Evolutionary conservation across 345 rosid species (phyloP).

Genomic region (Brassica carinata): DNA sequence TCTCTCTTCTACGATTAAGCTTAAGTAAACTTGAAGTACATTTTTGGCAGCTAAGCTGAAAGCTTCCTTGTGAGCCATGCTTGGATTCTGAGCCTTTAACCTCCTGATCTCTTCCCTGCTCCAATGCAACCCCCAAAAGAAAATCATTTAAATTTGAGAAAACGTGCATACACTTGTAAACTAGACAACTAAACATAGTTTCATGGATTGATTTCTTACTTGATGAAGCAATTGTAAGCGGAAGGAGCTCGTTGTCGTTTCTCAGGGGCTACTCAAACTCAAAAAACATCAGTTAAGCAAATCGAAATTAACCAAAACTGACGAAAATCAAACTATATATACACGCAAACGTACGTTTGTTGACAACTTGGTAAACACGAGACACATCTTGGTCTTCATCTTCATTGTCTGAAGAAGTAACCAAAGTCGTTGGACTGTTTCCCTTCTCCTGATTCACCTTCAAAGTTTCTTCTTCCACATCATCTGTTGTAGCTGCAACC

Average conservation of each 20-base stretch:
- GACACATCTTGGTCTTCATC: conserved; percentile 67
- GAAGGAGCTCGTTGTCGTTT: conserved; percentile 97
- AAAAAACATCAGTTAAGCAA: conserved; percentile 4
- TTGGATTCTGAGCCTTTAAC: conserved; percentile 1
- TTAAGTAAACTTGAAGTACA: conserved; percentile 45
- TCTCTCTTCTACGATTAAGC: not conserved
- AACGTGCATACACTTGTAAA: not conserved
- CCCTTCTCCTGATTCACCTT: conserved; percentile 36
- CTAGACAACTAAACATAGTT: not conserved
- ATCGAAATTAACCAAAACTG: not conserved
- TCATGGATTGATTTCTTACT: conserved; percentile 47
- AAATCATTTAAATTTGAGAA: not conserved
- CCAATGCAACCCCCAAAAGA: conserved; percentile 8
- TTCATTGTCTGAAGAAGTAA: conserved; percentile 67
- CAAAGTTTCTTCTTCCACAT: conserved; percentile 39
- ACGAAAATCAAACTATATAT: not conserved
- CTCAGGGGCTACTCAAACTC: conserved; percentile 73
- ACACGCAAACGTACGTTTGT: not conserved
- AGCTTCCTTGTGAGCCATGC: conserved; percentile 62
- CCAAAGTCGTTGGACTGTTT: conserved; percentile 49
- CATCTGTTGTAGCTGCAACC: conserved; percentile 33
- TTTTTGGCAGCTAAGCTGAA: conserved; percentile 98
- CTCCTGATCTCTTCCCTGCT: conserved; percentile 77
- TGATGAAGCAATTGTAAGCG: conserved; percentile 92
- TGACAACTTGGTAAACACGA: conserved; percentile 2